A percentile compares a stretch with the other conserved stretches of the same genome.
Evolutionary conservation across 1,139 yeast genomes (phyloP).

Genomic region (Sugiyamaella paludigena): DNA sequence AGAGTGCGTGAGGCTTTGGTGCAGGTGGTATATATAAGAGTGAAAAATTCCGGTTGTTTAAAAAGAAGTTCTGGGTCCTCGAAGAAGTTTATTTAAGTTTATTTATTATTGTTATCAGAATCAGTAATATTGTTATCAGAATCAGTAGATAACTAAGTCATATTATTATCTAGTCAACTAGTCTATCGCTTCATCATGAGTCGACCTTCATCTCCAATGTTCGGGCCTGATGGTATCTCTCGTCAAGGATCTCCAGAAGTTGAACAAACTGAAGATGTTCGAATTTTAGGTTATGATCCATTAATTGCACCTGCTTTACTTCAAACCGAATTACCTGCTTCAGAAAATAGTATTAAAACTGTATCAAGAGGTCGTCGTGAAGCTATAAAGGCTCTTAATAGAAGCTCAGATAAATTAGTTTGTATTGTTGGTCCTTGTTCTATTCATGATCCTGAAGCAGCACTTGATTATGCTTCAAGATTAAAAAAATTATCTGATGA

Average conservation of each 20-base stretch:
- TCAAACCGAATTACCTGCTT: conserved; percentile 73
- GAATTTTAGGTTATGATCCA: conserved; percentile 89
- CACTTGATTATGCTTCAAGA: conserved; percentile 79
- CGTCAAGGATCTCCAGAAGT: conserved; percentile 34
- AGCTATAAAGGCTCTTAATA: conserved; percentile 66
- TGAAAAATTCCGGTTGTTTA: too few relatives aligned
- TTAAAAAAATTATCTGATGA: conserved; percentile 66
- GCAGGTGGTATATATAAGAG: too few relatives aligned
- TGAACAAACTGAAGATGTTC: conserved; percentile 80
- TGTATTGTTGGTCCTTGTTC: conserved; percentile 95
- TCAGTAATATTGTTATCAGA: too few relatives aligned
- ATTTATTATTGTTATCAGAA: too few relatives aligned
- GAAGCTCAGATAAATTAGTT: conserved; percentile 74
- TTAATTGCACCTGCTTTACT: conserved; percentile 83
- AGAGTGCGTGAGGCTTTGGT: too few relatives aligned
- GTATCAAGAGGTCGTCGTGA: conserved; percentile 77
- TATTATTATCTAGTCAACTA: too few relatives aligned
- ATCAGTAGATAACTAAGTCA: too few relatives aligned
- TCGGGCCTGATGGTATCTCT: conserved; percentile 40
- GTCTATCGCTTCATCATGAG: conserved; percentile 1
- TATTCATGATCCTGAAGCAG: conserved; percentile 86
- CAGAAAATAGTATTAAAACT: conserved; percentile 57
- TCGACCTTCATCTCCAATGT: conserved; percentile 48
- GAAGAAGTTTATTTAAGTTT: too few relatives aligned
- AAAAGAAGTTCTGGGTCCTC: too few relatives aligned